Base-by-base conservation (phyloP, 2,329 filamentous ascomycete genomes). In the Cladorrhinum sp. region DNA sequence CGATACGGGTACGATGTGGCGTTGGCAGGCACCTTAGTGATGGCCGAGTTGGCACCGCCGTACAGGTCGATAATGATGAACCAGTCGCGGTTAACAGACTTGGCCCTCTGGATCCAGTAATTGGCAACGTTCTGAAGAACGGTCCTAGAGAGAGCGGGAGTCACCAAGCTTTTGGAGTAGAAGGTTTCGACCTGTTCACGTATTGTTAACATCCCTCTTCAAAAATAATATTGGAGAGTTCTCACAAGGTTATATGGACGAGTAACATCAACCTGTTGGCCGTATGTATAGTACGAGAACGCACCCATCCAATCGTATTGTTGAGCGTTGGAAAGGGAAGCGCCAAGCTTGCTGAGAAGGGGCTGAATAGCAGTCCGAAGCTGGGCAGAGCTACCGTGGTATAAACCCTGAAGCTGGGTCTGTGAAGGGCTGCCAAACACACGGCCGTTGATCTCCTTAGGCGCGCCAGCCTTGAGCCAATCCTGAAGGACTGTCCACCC, bases 1-100 rank as follows among this genome's bases (percentile, higher is more conserved):
- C 62, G 76, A 64, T 78, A 76, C 0, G 72, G 68, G 64, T 76
- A 80, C 1, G 77, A 71, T 1, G 74, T 74, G 7, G 67, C 66
- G 7, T 68, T 28, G 0, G 63, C 60, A 0, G 64, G 26, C 1
- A 73, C 60, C 0, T 70, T 63, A 1, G 74, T 67, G 36, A 79
- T 68, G 62, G 72, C 75, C 1, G 76, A 76, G 65, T 75, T 75
- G 26, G 67, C 64, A 36, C 72, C 73, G 36, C 73, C 73, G 60
- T 73, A 70, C 49, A 73, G 62, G 63, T 75, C 73, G 33, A 75
- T 70, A 56, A 73, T 71, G 54, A 74, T 65, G 62, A 68, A 75
- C 73, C 73, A 75, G 55, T 64, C 54, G 18, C 70, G 70, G 42
- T 58, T 54, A 56, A 58, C 63, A 1, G 57, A 62, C 62, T 66